Base-by-base conservation (phyloP, 1,139 yeast genomes). In the Candida anutae region DNA sequence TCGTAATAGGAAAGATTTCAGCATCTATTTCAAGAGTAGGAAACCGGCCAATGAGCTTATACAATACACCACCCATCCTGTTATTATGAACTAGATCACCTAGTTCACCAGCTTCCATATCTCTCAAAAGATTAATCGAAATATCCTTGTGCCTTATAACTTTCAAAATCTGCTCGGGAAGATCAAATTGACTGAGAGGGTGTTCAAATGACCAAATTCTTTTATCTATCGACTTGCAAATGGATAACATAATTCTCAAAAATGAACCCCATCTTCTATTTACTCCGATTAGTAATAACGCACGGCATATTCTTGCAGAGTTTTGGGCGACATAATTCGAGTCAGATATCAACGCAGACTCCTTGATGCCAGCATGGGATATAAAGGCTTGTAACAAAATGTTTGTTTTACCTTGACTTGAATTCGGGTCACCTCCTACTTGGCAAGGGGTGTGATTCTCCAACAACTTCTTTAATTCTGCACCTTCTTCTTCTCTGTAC, bases 251-350 rank as follows among this genome's bases (percentile, higher is more conserved):
- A 17, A 81, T 71, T 35, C 75, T 73, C 40, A 90, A 72, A 39
- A 87, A 76, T 6, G 62, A 54, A 3, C 96, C 96, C 97, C 97
- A 90, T 38, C 93, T 65, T 40, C 97, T 67, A 46, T 84, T 82
- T 25, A 88, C 62, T 22, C 95, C 93, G 37, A 93, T 75, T 34
- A 88, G 58, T 43, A 93, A 87, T 27, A 93, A 60, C 0, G 98
- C 96, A 15, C 98, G 70, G 42, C 94, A 74, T 20, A 93, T 90
- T 61, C 99, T 76, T 1, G 90, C 87, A 2, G 97, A 72, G 43
- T 93, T 93, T 46, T 93, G 98, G 2, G 97, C 96, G 33, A 93
- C 94, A 50, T 90, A 93, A 36, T 84, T 82, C 23, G 87, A 69
- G 53, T 93, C 98, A 0, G 96, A 84, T 2, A 75, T 63, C 36